These are phyloP conservation scores for Tuber calosporum DNA, from an alignment of 495 filamentous ascomycete genomes.

Conservation along the genomic window DNA sequence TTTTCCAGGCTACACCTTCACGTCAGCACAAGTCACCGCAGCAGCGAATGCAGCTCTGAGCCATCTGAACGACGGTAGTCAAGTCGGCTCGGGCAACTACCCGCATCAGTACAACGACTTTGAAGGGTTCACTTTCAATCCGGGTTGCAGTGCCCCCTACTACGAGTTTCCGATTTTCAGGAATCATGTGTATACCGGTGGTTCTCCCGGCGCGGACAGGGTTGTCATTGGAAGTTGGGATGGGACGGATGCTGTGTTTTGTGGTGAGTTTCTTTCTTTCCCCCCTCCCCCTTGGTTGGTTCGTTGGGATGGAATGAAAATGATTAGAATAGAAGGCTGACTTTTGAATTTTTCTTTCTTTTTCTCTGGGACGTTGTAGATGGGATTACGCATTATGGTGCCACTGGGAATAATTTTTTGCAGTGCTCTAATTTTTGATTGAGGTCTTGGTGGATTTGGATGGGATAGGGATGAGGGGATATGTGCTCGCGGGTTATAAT, in stretches of 20 bases:
- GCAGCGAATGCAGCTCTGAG: conserved; percentile 51
- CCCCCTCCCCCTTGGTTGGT: background rate
- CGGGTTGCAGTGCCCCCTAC: conserved; percentile 49
- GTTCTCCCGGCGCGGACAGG: conserved; percentile 63
- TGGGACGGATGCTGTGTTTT: conserved; percentile 15
- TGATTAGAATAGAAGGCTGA: background rate
- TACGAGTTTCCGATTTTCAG: conserved; percentile 63
- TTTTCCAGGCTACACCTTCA: conserved; percentile 12
- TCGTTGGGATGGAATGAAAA: background rate
- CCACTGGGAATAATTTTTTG: conserved; percentile 15
- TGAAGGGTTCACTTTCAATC: conserved; percentile 62
- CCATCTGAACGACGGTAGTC: conserved; percentile 47
- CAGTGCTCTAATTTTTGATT: conserved; percentile 19
- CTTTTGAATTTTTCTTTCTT: background rate
- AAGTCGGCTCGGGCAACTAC: conserved; percentile 51
- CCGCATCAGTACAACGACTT: conserved; percentile 68
- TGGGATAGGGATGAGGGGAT: background rate
- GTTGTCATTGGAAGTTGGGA: conserved; percentile 56
- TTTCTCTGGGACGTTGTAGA: conserved; percentile 8
- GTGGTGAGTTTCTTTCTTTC: conserved; percentile 20
- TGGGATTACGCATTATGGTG: conserved; percentile 28
- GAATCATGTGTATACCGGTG: conserved; percentile 52
- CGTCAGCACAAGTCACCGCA: conserved; percentile 44
- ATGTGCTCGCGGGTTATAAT: background rate
- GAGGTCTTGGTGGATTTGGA: background rate